Evolutionary conservation across 768 basidiomycete species (phyloP).

Genomic region (Rossbeevera mucosa): DNA sequence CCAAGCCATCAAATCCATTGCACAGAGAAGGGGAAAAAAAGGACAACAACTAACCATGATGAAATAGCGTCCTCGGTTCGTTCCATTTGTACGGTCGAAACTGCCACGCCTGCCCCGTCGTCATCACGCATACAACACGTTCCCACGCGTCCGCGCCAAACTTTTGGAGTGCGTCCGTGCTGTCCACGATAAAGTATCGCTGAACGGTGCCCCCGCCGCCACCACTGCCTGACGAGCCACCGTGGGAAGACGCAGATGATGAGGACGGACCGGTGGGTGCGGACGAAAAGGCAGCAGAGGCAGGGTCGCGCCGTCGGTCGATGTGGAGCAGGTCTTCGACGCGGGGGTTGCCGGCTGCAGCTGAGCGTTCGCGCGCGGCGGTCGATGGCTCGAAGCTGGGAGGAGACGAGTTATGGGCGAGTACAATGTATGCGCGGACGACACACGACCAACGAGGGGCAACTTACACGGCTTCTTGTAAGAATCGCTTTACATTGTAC

Average conservation of each 20-base stretch:
- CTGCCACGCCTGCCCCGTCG: conserved; percentile 98
- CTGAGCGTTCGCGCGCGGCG: conserved; percentile 64
- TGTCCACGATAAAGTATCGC: conserved; percentile 86
- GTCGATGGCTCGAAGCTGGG: conserved; percentile 75
- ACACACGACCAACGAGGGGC: not conserved
- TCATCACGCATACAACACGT: conserved; percentile 95
- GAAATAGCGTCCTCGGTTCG: conserved; percentile 87
- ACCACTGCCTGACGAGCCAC: conserved; percentile 13
- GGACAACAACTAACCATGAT: conserved; percentile 62
- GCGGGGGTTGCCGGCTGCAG: conserved; percentile 64
- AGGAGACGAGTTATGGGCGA: not conserved
- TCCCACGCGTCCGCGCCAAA: conserved; percentile 95
- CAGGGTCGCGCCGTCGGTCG: conserved; percentile 70
- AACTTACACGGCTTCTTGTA: conserved; percentile 80
- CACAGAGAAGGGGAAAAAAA: not conserved
- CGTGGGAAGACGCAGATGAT: conserved; percentile 12
- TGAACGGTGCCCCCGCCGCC: conserved; percentile 33
- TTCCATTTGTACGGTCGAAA: conserved; percentile 97
- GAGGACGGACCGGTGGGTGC: conserved; percentile 2
- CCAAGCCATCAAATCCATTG: not conserved
- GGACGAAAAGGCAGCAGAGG: conserved; percentile 17
- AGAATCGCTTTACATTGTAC: conserved; percentile 93
- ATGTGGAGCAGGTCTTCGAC: conserved; percentile 86
- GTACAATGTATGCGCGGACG: not conserved
- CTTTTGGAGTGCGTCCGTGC: conserved; percentile 86